A percentile compares a stretch with the other conserved stretches of the same genome.
phyloP scores from a whole-genome alignment of 208 protist genomes.

The Crithidia sp. region DNA sequence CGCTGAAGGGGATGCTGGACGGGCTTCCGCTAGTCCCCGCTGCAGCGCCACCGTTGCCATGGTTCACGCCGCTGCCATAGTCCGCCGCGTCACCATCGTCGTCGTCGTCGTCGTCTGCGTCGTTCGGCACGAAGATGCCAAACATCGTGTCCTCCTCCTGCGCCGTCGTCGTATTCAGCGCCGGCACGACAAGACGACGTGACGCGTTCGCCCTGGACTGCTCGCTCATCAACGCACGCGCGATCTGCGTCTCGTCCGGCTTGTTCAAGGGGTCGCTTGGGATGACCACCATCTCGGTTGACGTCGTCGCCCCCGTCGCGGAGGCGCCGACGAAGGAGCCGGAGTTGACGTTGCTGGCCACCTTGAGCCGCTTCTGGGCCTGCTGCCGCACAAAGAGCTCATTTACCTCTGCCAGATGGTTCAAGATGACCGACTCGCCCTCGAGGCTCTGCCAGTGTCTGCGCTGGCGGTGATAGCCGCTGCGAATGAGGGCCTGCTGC shows the following conservation, averaged over 20 bases:
- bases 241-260: constrained; percentile 19
- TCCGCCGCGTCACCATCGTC: constrained; percentile 19
- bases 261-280: constrained; percentile 11
- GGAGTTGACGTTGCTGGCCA: constrained; percentile 1
- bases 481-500: constrained; percentile 35
- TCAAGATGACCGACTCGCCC: constrained; percentile 32
- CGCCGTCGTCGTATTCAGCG: constrained; percentile 2
- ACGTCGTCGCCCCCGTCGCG: not conserved
- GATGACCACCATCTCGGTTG: not conserved
- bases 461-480: constrained; percentile 40
- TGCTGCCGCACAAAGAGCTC: not conserved
- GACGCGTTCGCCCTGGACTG: constrained; percentile 19
- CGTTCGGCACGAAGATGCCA: constrained; percentile 36
- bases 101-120: constrained; percentile 6
- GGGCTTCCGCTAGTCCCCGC: not conserved
- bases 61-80: not conserved
- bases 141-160: constrained; percentile 41
- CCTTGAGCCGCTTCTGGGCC: constrained; percentile 9
- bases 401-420: constrained; percentile 19
- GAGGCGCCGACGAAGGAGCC: constrained; percentile 8
- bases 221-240: constrained; percentile 26
- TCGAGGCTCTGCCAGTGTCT: constrained; percentile 48
- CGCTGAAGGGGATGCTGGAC: constrained; percentile 4
- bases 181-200: not conserved
- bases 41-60: no score